These are phyloP conservation scores for Russula olivacea DNA, from an alignment of 768 basidiomycete genomes.

Conservation along the genomic window DNA sequence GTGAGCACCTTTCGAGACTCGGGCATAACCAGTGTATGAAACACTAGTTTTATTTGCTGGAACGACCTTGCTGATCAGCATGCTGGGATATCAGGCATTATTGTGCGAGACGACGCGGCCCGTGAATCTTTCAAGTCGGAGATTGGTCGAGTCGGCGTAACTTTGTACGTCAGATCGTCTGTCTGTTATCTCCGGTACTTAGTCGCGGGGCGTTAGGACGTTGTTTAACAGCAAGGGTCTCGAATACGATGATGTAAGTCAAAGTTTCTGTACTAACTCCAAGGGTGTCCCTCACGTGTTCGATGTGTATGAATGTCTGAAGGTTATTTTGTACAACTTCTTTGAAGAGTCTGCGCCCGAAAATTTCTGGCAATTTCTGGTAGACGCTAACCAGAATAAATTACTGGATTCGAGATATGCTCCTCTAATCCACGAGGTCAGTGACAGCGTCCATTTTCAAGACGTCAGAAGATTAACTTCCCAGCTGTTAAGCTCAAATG, in stretches of 20 bases:
- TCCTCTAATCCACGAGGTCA: conserved; percentile 12
- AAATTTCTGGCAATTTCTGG: conserved; percentile 12
- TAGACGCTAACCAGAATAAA: neutral
- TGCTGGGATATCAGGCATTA: conserved; percentile 43
- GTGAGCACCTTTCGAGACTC: conserved; percentile 48
- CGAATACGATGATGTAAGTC: conserved; percentile 55
- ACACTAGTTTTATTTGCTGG: neutral
- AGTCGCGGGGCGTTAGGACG: conserved; percentile 33
- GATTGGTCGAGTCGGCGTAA: conserved; percentile 52
- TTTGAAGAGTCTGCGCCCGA: conserved; percentile 57
- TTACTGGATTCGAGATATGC: neutral
- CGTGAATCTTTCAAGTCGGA: conserved; percentile 41
- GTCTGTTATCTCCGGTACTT: neutral
- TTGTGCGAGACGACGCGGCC: conserved; percentile 59
- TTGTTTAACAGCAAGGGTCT: conserved; percentile 61
- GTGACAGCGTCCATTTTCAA: neutral
- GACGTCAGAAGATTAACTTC: neutral
- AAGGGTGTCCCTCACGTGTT: neutral
- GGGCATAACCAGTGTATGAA: conserved; percentile 59
- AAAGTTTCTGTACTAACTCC: neutral
- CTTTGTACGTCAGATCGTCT: conserved; percentile 41
- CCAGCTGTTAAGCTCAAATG: conserved; percentile 46
- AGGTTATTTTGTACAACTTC: conserved; percentile 74
- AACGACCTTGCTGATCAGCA: neutral
- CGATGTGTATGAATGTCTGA: neutral